Base-by-base conservation (phyloP, 2,329 filamentous ascomycete species). In the Nemania sp. region DNA sequence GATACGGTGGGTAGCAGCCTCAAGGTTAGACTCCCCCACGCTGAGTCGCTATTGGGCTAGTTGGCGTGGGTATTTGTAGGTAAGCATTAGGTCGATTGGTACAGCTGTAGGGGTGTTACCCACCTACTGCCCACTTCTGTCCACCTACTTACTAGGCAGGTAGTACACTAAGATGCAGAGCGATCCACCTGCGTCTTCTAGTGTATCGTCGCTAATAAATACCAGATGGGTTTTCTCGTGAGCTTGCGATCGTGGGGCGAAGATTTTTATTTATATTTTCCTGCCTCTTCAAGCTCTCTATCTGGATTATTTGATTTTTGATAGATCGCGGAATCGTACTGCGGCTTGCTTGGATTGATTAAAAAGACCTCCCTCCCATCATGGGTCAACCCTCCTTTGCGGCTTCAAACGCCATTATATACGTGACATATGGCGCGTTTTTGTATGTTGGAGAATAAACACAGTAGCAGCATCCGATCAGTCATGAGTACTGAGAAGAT, bases 381-480 rank as follows among this genome's bases (percentile, higher is more conserved):
- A 96, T 95, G 93, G 91, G 91, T 22, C 86, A 90, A 73, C 92
- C 92, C 66, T 94, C 93, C 1, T 88, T 84, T 64, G 82, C 87
- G 85, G 92, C 92, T 77, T 94, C 92, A 35, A 94, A 95, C 83
- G 92, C 92, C 84, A 85, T 95, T 78, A 91, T 96, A 78, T 95
- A 94, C 78, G 82, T 93, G 61, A 93, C 91, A 57, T 94, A 94
- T 82, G 91, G 87, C 71, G 83, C 85, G 57, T 96, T 96, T 78
- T 82, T 96, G 93, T 95, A 83, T 65, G 88, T 73, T 11, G 43
- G 10, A 52, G 51, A 52, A 7, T 55, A 41, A n/a, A 3, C 11
- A 57, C n/a, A 53, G 47, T 32, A 64, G 41, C 38, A 6, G 59
- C 66, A 62, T 58, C 49, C 5, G 8, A 60, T 45, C 53, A 24